A percentile compares a stretch with the other conserved stretches of the same genome.
Conservation (phyloP, 2,329 filamentous ascomycete species). For the Sclerotinia sclerotiorum region DNA sequence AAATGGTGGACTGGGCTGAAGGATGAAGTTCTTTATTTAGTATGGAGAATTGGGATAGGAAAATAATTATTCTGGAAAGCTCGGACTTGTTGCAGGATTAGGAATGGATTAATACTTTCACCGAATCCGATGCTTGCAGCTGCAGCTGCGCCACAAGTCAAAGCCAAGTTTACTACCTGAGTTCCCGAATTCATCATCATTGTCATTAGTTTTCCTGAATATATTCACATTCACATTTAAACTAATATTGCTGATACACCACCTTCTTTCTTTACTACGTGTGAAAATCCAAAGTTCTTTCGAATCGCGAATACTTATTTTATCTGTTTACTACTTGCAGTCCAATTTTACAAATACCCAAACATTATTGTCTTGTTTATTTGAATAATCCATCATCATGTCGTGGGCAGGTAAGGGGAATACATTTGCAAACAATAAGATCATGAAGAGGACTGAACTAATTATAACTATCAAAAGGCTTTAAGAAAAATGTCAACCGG, state of each 20-base stretch:
- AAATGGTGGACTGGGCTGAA: not conserved
- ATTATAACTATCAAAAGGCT: constrained; percentile 51
- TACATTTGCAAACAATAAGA: constrained; percentile 33
- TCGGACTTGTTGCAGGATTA: not conserved
- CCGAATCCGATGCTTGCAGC: constrained; percentile 21
- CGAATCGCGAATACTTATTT: not conserved
- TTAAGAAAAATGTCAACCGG: constrained; percentile 97
- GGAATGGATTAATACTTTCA: constrained; percentile 6
- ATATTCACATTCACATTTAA: constrained; percentile 5
- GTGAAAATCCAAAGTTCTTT: not conserved
- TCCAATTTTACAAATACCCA: constrained; percentile 5
- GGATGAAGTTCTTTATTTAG: constrained; percentile 8
- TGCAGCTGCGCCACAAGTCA: constrained; percentile 18
- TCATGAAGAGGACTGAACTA: constrained; percentile 21
- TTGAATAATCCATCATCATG: constrained; percentile 42
- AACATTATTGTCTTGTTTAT: not conserved
- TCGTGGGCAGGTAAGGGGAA: constrained; percentile 48
- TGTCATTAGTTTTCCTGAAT: constrained; percentile 14
- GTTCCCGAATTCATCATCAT: constrained; percentile 21
- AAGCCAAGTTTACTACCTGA: constrained; percentile 17
- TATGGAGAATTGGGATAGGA: not conserved
- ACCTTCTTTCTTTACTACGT: not conserved
- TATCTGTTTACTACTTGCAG: not conserved
- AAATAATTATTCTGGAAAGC: constrained; percentile 23
- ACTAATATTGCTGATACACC: constrained; percentile 3